phyloP scores from a whole-genome alignment of 768 basidiomycete genomes.

The Lactarius psammicola region DNA sequence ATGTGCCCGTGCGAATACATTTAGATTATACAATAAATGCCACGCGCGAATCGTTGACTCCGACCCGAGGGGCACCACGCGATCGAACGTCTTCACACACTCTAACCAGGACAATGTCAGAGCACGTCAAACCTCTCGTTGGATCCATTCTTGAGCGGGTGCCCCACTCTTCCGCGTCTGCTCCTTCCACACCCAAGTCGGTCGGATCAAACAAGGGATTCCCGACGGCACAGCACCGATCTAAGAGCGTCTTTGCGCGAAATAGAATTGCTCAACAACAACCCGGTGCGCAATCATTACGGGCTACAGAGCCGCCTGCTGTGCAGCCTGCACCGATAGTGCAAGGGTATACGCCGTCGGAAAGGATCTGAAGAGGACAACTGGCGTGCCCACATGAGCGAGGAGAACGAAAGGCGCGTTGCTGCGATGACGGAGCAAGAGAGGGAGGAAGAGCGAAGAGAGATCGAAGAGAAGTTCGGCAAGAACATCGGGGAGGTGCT shows the following conservation, averaged over 20 bases:
- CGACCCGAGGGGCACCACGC: no score
- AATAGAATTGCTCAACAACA: constrained; percentile 33
- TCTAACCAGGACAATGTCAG: constrained; percentile 23
- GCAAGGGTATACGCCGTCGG: not conserved
- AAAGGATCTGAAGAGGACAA: constrained; percentile 27
- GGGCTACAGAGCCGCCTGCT: constrained; percentile 28
- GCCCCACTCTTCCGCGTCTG: constrained; percentile 30
- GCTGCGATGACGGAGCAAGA: constrained; percentile 71
- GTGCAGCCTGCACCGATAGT: constrained; percentile 25
- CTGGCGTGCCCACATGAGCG: constrained; percentile 58
- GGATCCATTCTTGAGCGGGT: constrained; percentile 51
- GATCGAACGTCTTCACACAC: not conserved
- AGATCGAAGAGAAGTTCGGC: constrained; percentile 74
- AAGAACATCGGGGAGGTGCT: constrained; percentile 61
- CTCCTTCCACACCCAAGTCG: constrained; percentile 30
- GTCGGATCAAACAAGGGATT: constrained; percentile 38
- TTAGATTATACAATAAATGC: not conserved
- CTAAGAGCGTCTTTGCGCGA: constrained; percentile 41
- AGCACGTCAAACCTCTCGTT: constrained; percentile 34
- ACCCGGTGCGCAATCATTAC: constrained; percentile 25
- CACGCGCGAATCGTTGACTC: not conserved
- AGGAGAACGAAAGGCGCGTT: constrained; percentile 63
- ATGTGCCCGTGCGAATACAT: constrained; percentile 14
- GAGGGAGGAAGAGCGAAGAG: constrained; percentile 57
- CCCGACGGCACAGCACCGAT: constrained; percentile 42